phyloP scores from a whole-genome alignment of 371 early-diverging fungal species.

The Smittium culicis region DNA sequence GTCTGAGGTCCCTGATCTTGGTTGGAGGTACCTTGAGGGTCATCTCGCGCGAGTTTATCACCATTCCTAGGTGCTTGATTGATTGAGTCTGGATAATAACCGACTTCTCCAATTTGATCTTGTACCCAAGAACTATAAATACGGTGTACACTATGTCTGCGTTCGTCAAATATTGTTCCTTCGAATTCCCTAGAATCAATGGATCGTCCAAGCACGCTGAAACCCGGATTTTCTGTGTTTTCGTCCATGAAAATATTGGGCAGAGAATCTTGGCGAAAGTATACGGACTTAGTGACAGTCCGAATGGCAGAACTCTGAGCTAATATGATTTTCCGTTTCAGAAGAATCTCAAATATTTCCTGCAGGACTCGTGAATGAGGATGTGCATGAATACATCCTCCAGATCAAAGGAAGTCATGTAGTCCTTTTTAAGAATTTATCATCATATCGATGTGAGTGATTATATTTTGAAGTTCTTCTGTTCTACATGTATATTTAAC shows the following conservation, averaged over 20 bases:
- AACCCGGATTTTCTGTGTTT: conserved; percentile 23
- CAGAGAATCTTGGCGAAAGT: conserved; percentile 34
- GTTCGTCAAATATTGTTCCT: conserved; percentile 10
- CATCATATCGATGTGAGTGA: conserved; percentile 24
- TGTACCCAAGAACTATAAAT: conserved; percentile 19
- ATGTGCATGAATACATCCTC: conserved; percentile 31
- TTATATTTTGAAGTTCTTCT: conserved; percentile 18
- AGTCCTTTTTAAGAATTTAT: conserved; percentile 18
- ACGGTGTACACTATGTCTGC: conserved; percentile 19
- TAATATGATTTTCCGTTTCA: conserved; percentile 34
- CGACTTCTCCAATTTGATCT: conserved; percentile 21
- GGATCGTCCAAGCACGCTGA: conserved; percentile 31
- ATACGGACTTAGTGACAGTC: conserved; percentile 31
- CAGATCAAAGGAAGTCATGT: conserved; percentile 23
- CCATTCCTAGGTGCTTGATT: conserved; percentile 28
- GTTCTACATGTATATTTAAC: conserved; percentile 25
- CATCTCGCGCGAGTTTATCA: conserved; percentile 22
- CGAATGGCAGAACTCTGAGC: conserved; percentile 32
- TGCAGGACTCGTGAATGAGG: conserved; percentile 21
- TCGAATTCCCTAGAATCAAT: conserved; percentile 16
- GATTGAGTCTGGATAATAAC: conserved; percentile 24
- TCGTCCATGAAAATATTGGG: conserved; percentile 24
- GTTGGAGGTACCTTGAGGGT: neutral
- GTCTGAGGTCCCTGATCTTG: neutral
- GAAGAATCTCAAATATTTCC: conserved; percentile 30